Base-by-base conservation (phyloP, 805 yeast genomes). In the Cyberlindnera veronae region DNA sequence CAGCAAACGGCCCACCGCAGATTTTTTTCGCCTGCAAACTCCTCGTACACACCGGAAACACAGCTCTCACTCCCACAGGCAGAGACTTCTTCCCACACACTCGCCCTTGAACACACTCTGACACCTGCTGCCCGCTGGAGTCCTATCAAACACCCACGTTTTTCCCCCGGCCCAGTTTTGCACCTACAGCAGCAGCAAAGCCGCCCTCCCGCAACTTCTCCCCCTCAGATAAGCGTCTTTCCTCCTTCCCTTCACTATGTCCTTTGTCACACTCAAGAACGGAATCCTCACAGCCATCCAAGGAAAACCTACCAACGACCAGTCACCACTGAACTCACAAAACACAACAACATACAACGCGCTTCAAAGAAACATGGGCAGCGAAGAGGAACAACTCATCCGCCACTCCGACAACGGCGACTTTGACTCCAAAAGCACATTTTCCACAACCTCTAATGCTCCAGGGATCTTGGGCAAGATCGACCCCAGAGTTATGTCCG, bases 401-500 rank as follows among this genome's bases (percentile, higher is more conserved):
- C 19, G 9, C 18, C 19, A 29, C 36, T 13, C 20, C 21, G 14
- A 34, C 24, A 20, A 31, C 20, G 34, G 30, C 12, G 34, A 32
- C 41, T 10, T 20, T 23, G 37, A 35, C 24, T 24, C 43, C 27
- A 46, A 38, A 26, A 46, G 50, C 26, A 21, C 36, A 14, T 16
- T 38, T 21, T 43, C 46, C 14, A 17, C 40, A 12, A n/a, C 19
- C 4, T 38, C 42, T 4, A 14, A 28, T 1, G 27, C 34, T 6
- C 44, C 39, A 13, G 59, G 61, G 53, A 53, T 79, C 27, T 69
- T 81, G 45, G 72, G 71, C 28, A 74, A 67, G 33, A 71, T 84
- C 38, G 93, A 84, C 58, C 99, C 99, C 9, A 78, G 99, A 61
- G 90, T 90, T 19, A 86, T 91, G 83, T 81, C 93, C 33, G 98